These are phyloP conservation scores for Knoxia roxburghii DNA, from an alignment of 257 asterid species.

Conservation along the genomic window DNA sequence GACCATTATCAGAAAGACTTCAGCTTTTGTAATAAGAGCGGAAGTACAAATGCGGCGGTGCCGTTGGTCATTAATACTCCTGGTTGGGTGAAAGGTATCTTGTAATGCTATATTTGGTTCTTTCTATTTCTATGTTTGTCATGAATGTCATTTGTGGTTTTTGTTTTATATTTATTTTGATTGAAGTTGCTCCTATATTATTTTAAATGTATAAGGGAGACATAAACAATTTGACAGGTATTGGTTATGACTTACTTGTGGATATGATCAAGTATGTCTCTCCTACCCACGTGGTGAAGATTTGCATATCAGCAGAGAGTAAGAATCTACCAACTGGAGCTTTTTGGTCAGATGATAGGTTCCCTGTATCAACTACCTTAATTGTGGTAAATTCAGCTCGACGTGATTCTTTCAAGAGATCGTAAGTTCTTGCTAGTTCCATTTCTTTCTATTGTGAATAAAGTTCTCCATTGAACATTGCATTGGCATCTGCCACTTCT, in stretches of 20 bases:
- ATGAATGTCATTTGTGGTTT: not conserved
- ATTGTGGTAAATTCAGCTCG: constrained; percentile 74
- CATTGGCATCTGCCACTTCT: not conserved
- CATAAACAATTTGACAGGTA: constrained; percentile 46
- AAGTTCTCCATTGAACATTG: not conserved
- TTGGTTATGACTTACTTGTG: constrained; percentile 82
- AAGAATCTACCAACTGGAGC: constrained; percentile 86
- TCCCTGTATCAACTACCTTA: constrained; percentile 29
- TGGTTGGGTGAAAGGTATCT: constrained; percentile 94
- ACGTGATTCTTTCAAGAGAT: constrained; percentile 60
- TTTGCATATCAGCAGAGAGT: constrained; percentile 45
- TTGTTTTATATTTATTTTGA: not conserved
- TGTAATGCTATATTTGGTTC: constrained; percentile 11
- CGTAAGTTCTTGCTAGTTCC: constrained; percentile 43
- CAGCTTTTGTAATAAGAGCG: constrained; percentile 20
- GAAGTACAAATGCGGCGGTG: constrained; percentile 29
- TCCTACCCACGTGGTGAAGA: constrained; percentile 82
- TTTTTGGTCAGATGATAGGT: constrained; percentile 68
- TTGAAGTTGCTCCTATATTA: not conserved
- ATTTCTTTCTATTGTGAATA: not conserved
- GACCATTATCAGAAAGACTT: constrained; percentile 55
- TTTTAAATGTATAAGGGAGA: not conserved
- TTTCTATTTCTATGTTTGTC: constrained; percentile 10
- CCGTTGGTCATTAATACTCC: constrained; percentile 92
- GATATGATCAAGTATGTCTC: constrained; percentile 63